These are phyloP conservation scores for Verticillium klebahnii DNA, from an alignment of 2,329 filamentous ascomycete species.

Conservation along the genomic window DNA sequence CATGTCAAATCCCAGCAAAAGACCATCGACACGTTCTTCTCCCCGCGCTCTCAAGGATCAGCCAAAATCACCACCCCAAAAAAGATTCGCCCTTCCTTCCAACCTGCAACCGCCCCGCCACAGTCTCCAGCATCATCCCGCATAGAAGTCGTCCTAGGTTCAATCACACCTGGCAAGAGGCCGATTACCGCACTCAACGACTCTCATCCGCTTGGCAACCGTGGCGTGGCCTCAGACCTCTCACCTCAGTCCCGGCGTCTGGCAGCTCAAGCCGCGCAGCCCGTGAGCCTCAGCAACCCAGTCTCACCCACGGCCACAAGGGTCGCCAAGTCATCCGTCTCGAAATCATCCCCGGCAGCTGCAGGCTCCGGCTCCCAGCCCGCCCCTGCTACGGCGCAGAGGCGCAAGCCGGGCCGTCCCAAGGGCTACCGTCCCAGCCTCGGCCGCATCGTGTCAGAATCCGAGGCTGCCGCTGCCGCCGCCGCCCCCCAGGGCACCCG, in stretches of 20 bases:
- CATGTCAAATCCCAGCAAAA: background rate
- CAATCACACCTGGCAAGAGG: background rate
- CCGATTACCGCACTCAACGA: background rate
- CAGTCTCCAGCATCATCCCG: conserved; percentile 5
- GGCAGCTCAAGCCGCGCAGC: conserved; percentile 5
- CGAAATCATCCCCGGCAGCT: background rate
- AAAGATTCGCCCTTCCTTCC: background rate
- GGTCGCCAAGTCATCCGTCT: background rate
- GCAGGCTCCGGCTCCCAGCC: background rate
- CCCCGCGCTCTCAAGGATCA: background rate
- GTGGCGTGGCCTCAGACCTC: conserved; percentile 15
- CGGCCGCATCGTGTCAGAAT: conserved; percentile 15
- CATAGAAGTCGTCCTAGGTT: conserved; percentile 9
- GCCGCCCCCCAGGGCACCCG: background rate
- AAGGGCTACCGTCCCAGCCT: conserved; percentile 39
- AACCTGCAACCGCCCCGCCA: background rate
- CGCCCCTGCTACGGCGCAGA: conserved; percentile 3
- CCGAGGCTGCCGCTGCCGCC: background rate
- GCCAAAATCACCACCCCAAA: background rate
- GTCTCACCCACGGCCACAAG: background rate
- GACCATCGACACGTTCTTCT: background rate
- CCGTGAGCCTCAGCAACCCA: conserved; percentile 10
- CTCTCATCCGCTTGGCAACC: background rate
- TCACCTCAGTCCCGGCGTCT: conserved; percentile 11
- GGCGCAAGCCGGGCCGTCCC: conserved; percentile 38